Conservation (phyloP, 257 asterid genomes). For the Datura wrightii region DNA sequence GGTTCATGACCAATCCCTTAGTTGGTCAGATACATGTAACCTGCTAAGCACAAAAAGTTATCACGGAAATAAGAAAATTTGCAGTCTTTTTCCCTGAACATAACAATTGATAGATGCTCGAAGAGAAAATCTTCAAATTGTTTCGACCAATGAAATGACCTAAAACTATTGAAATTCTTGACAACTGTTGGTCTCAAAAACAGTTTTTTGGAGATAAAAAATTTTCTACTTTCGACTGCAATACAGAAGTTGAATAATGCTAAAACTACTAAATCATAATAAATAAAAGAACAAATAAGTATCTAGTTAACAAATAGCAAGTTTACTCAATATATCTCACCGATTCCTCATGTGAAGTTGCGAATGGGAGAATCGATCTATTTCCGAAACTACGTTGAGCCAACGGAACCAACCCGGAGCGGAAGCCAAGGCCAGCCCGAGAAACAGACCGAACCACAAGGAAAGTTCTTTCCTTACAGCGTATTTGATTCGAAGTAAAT, state of each 20-base stretch:
- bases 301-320: not conserved
- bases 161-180: not conserved
- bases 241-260: not conserved
- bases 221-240: not conserved
- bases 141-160: not conserved
- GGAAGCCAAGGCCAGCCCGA: slow-evolving; percentile 35
- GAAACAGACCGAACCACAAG: slow-evolving; percentile 36
- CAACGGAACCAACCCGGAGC: slow-evolving; percentile 30
- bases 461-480: slow-evolving; percentile 33
- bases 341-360: slow-evolving; percentile 84
- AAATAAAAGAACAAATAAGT: not conserved
- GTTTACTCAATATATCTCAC: slow-evolving; percentile 43
- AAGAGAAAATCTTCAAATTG: not conserved
- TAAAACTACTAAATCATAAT: not conserved
- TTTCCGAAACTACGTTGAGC: slow-evolving; percentile 39
- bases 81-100: not conserved
- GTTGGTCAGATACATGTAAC: not conserved
- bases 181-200: not conserved
- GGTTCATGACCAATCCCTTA: not conserved
- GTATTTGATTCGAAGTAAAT: slow-evolving; percentile 30
- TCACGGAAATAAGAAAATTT: not conserved
- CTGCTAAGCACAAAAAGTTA: not conserved
- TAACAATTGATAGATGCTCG: not conserved
- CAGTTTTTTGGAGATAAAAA: not conserved
- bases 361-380: slow-evolving; percentile 55